phyloP scores from a whole-genome alignment of 2,329 filamentous ascomycete species.

The Sporothrix brasiliensis region DNA sequence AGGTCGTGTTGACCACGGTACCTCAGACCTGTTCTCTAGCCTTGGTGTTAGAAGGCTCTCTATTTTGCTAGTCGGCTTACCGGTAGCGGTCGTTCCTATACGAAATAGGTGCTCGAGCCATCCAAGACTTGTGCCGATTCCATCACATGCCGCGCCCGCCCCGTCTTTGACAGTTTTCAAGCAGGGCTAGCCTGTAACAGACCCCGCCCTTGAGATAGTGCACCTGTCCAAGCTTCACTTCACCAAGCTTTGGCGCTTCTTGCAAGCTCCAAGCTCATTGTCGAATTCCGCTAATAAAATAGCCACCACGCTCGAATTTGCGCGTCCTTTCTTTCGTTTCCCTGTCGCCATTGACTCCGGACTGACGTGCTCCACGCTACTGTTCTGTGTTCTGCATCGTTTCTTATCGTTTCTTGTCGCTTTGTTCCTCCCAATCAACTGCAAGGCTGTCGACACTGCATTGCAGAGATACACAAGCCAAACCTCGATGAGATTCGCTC shows the following conservation, averaged over 20 bases:
- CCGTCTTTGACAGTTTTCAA: neutral
- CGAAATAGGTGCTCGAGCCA: no score
- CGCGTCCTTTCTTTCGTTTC: neutral
- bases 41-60: no score
- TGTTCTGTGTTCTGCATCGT: neutral
- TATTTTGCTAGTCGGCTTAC: no score
- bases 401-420: neutral
- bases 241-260: neutral
- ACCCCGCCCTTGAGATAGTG: neutral
- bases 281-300: neutral
- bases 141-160: neutral
- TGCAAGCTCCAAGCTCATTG: neutral
- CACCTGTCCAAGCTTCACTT: neutral
- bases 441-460: slow-evolving; percentile 20
- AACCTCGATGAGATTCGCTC: slow-evolving; percentile 8
- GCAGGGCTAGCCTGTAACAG: neutral
- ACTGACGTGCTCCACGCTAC: slow-evolving; percentile 24
- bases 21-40: no score
- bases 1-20: no score
- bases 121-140: no score
- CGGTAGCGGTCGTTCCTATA: no score
- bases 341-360: slow-evolving; percentile 24
- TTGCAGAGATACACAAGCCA: neutral
- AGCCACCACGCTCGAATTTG: neutral
- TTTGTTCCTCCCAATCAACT: neutral